Evolutionary conservation across 768 basidiomycete genomes (phyloP).

Genomic region (Rhizopogon sp.): DNA sequence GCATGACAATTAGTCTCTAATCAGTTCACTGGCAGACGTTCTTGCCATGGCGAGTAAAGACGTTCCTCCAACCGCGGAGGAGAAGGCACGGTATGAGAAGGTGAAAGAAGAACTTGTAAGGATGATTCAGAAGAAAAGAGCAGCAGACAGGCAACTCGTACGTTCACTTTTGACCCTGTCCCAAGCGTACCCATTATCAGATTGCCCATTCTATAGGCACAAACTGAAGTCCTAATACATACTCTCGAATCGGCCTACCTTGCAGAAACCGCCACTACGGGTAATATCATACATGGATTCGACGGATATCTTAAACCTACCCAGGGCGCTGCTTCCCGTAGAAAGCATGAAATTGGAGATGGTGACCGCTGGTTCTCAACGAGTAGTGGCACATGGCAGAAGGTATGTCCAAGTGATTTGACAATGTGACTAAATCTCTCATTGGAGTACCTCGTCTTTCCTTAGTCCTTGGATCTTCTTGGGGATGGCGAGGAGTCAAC

Average conservation of each 20-base stretch:
- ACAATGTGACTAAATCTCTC: not conserved
- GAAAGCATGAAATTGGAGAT: slow-evolving; percentile 74
- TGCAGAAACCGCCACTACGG: slow-evolving; percentile 75
- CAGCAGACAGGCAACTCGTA: slow-evolving; percentile 74
- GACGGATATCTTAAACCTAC: slow-evolving; percentile 81
- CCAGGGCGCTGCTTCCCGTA: slow-evolving; percentile 42
- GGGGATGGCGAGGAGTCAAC: slow-evolving; percentile 63
- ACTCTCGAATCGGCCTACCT: slow-evolving; percentile 73
- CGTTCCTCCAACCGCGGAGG: slow-evolving; percentile 49
- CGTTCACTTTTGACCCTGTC: slow-evolving; percentile 15
- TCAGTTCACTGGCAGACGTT: not conserved
- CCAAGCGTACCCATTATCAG: not conserved
- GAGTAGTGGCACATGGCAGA: slow-evolving; percentile 73
- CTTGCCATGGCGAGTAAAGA: slow-evolving; percentile 34
- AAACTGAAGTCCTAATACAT: slow-evolving; percentile 75
- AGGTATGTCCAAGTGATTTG: slow-evolving; percentile 36
- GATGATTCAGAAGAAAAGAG: slow-evolving; percentile 70
- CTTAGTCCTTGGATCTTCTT: slow-evolving; percentile 68
- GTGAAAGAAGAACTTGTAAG: slow-evolving; percentile 72
- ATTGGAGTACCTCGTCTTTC: slow-evolving; percentile 6
- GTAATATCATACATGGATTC: slow-evolving; percentile 86
- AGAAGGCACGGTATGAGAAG: slow-evolving; percentile 64
- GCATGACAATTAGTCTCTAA: not conserved
- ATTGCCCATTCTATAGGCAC: slow-evolving; percentile 43
- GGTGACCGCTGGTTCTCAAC: slow-evolving; percentile 77